Evolutionary conservation across 2,329 filamentous ascomycete species (phyloP), one percentile per base, ranked within the genome.

Genomic region (Colletotrichum caudatum): DNA sequence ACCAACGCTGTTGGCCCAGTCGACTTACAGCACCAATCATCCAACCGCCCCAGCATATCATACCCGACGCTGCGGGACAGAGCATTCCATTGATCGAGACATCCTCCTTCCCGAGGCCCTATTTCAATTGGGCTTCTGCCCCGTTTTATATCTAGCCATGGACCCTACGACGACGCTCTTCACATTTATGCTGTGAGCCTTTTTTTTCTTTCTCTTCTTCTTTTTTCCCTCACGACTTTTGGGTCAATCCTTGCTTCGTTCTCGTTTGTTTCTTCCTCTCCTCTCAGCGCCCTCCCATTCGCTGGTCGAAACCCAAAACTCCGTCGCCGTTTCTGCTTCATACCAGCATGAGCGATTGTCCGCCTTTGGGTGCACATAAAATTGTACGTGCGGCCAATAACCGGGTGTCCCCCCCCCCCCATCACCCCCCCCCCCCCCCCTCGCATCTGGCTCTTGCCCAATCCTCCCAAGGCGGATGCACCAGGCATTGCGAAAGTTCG

Each of bases 121-220:
- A 67, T 69, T 69, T 68, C 20, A 64, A 3, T 71, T 59, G 54
- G 69, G 59, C 65, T 54, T 63, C 48, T 46, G 51, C 37, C 64
- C 64, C 64, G 53, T 48, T 29, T 56, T 12, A 5, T 12, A 59
- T 54, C 26, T 51, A 50, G 66, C 64, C 78, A 89, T 90, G 88
- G 87, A 90, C 80, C 88, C 88, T 64, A 85, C 85, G 53, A 92
- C 74, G 48, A 75, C 74, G 20, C 74, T 76, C 39, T 73, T 76
- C 58, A 76, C 74, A 9, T 76, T 76, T 20, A 75, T 76, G 72
- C 81, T 91, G 90, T 91, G 84, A 88, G 89, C 90, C 77, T 69
- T 76, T 44, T 46, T n/a, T 77, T 69, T 69, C 76, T 44, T 46
- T 9, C 77, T 69, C 70, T 75, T 74, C 64, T 74, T 44, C n/a